Evolutionary conservation across 148 eudicot species (phyloP), one percentile per base, ranked within the genome.

Genomic region (Rhododendron ferrugineum): DNA sequence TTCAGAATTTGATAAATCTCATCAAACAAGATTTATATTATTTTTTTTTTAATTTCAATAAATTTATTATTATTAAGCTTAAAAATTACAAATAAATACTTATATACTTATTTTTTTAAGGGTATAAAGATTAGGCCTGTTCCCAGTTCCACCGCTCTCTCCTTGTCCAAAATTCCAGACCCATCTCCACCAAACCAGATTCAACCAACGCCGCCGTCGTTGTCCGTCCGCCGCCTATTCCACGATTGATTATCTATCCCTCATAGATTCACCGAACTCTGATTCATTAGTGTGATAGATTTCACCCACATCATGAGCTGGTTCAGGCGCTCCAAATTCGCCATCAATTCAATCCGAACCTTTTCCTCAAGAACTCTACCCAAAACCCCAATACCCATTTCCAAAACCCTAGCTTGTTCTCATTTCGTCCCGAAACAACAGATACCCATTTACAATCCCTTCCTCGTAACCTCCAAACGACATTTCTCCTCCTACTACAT

Each of bases 281-380:
- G 16, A 46, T 80, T 80, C 46, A 80, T 34, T 32, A 18, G n/a
- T 26, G 52, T 16, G 16, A 52, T 52, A 54, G 18, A 54, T 4
- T 16, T 16, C 5, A 14, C 22, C 6, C 6, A 4, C 2, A 56
- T 23, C 85, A 94, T n/a, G 70, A 22, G 86, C 37, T 91, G 91
- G 94, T 92, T 86, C 84, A 89, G 86, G 88, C 89, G 93, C 85
- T 85, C 93, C 82, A 89, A 89, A 68, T 72, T 89, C 56, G 88
- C 84, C 15, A 81, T 86, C 83, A 86, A 88, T 73, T 32, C 92
- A 14, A 88, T 93, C 50, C 92, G 60, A 64, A 85, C 74, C 73
- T 81, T 84, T 52, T 36, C 81, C 40, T 89, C 90, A 56, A 94
- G 89, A 83, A 23, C 87, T 37, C 26, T 82, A 14, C 68, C 73